phyloP scores from a whole-genome alignment of 495 filamentous ascomycete species.

The Daldinia grandis region DNA sequence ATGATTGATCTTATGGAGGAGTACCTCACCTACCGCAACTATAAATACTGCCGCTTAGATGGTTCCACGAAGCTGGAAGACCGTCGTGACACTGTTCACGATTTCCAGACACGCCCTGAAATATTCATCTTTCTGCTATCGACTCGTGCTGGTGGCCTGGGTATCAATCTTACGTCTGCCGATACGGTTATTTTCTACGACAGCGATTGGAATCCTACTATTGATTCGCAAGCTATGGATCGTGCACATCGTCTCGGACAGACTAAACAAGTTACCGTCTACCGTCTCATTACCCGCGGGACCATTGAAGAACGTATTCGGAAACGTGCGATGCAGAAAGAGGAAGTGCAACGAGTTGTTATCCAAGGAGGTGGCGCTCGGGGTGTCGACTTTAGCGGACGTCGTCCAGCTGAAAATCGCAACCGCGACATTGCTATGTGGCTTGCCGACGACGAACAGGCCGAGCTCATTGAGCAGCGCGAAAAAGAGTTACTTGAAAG shows the following conservation, averaged over 20 bases:
- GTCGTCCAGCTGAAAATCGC: constrained; percentile 81
- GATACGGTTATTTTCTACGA: constrained; percentile 99
- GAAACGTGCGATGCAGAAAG: constrained; percentile 96
- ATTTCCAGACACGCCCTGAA: constrained; percentile 91
- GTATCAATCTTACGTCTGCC: constrained; percentile 94
- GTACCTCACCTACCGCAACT: constrained; percentile 97
- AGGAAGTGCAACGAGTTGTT: constrained; percentile 98
- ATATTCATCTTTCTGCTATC: constrained; percentile 97
- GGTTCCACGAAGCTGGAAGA: constrained; percentile 99
- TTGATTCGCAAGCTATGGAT: constrained; percentile 99
- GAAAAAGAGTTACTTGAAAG: constrained; percentile 80
- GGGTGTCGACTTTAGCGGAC: constrained; percentile 92
- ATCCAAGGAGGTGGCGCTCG: constrained; percentile 85
- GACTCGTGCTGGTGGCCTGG: constrained; percentile 95
- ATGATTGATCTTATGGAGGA: constrained; percentile 99
- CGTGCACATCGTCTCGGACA: constrained; percentile 97
- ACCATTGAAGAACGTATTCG: constrained; percentile 99
- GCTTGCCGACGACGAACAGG: constrained; percentile 95
- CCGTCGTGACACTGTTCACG: constrained; percentile 92
- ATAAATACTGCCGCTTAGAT: constrained; percentile 96
- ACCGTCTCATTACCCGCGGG: constrained; percentile 94
- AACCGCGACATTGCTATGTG: constrained; percentile 97
- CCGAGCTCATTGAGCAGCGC: constrained; percentile 86
- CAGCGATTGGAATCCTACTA: constrained; percentile 98
- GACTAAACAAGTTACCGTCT: constrained; percentile 95